Evolutionary conservation across 805 yeast species (phyloP).

Genomic region (Hanseniaspora opuntiae): DNA sequence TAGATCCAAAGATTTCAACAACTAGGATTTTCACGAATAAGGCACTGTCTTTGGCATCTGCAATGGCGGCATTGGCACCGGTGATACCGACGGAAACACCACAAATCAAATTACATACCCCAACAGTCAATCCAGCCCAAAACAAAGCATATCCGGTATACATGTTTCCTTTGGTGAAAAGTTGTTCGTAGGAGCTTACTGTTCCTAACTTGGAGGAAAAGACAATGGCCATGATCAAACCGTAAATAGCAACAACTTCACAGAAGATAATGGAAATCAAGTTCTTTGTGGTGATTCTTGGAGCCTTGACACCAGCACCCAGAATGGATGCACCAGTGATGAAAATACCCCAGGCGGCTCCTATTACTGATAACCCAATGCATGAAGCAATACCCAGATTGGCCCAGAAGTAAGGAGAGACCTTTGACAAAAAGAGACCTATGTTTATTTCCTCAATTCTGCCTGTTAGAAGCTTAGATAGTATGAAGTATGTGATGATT

Average conservation of each 20-base stretch:
- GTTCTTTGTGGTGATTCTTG: conserved; percentile 93
- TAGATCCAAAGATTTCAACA: conserved; percentile 93
- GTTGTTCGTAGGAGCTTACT: conserved; percentile 45
- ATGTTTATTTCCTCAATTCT: conserved; percentile 85
- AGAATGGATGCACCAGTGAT: conserved; percentile 85
- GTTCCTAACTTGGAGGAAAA: conserved; percentile 71
- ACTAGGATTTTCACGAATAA: conserved; percentile 91
- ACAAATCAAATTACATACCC: conserved; percentile 82
- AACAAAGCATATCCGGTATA: conserved; percentile 91
- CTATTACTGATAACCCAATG: conserved; percentile 87
- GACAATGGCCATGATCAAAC: conserved; percentile 93
- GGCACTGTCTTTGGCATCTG: conserved; percentile 94
- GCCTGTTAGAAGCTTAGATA: conserved; percentile 58
- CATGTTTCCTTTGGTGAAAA: conserved; percentile 69
- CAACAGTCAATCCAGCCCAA: conserved; percentile 98
- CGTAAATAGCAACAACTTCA: conserved; percentile 98
- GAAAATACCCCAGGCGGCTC: conserved; percentile 99
- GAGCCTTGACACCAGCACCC: conserved; percentile 97
- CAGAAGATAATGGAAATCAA: conserved; percentile 93
- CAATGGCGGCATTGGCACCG: conserved; percentile 95
- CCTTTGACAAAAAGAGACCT: conserved; percentile 69
- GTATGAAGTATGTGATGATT: conserved; percentile 20
- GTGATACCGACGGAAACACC: conserved; percentile 96
- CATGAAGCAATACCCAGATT: conserved; percentile 76
- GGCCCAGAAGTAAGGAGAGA: conserved; percentile 98